Percentiles rank a stretch among this genome's conserved stretches.
Evolutionary conservation across 495 filamentous ascomycete species (phyloP).

Genomic region (Tetracladium setigerum): DNA sequence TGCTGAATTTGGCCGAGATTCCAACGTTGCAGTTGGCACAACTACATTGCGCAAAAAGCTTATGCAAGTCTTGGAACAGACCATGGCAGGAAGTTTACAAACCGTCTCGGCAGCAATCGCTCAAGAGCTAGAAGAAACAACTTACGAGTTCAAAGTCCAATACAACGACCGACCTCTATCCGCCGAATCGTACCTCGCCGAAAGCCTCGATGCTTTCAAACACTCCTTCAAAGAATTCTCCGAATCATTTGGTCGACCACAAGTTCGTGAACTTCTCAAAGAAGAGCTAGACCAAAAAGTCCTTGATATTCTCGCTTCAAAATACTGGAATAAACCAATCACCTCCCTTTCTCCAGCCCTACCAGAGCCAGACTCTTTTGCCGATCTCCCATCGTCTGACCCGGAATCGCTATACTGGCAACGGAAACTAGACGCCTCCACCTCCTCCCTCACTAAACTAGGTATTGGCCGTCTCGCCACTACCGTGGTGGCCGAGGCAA

Average conservation of each 20-base stretch:
- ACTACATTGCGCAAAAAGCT: constrained; percentile 85
- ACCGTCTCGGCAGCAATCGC: constrained; percentile 85
- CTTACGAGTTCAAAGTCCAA: constrained; percentile 98
- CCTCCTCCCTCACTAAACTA: constrained; percentile 81
- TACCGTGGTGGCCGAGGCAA: constrained; percentile 74
- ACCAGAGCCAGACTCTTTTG: constrained; percentile 63
- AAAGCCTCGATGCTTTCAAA: constrained; percentile 93
- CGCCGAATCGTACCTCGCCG: constrained; percentile 92
- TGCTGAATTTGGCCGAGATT: constrained; percentile 64
- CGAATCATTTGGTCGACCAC: constrained; percentile 78
- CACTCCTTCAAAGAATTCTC: constrained; percentile 93
- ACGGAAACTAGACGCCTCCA: constrained; percentile 87
- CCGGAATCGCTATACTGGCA: constrained; percentile 85
- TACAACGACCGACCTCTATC: constrained; percentile 95
- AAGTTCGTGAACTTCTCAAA: constrained; percentile 87
- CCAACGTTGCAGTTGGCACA: constrained; percentile 70
- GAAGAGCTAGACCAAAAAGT: constrained; percentile 89
- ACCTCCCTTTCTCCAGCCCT: constrained; percentile 56
- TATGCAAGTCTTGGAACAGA: constrained; percentile 94
- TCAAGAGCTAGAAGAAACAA: constrained; percentile 93
- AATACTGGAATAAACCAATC: constrained; percentile 98
- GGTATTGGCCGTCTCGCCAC: constrained; percentile 91
- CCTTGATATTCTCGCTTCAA: constrained; percentile 85
- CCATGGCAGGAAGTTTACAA: constrained; percentile 86
- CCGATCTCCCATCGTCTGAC: constrained; percentile 71